Percentiles rank a stretch among this genome's conserved stretches.
These are phyloP conservation scores for Teratosphaeria viscida DNA, from an alignment of 2,329 filamentous ascomycete genomes.

Conservation along the genomic window DNA sequence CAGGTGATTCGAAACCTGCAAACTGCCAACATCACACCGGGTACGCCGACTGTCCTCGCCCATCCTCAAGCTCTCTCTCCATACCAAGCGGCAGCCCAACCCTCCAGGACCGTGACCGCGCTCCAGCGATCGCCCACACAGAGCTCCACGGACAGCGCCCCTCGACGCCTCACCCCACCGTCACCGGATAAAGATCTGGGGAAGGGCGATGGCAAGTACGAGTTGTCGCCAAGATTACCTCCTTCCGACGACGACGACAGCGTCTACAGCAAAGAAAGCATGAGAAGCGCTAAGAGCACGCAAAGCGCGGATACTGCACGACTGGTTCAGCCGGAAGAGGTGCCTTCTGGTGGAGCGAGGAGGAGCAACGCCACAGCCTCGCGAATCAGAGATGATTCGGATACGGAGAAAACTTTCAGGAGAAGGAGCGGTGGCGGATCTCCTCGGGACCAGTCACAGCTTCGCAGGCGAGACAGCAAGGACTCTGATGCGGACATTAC, in stretches of 20 bases:
- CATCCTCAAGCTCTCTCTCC: slow-evolving; percentile 18
- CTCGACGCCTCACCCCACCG: slow-evolving; percentile 45
- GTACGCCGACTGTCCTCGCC: slow-evolving; percentile 20
- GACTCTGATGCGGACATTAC: slow-evolving; percentile 5
- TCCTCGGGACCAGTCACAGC: neutral
- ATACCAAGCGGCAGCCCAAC: slow-evolving; percentile 22
- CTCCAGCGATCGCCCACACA: slow-evolving; percentile 28
- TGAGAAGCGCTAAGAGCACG: slow-evolving; percentile 9
- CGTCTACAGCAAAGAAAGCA: slow-evolving; percentile 12
- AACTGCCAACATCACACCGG: slow-evolving; percentile 11
- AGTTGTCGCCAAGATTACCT: slow-evolving; percentile 29
- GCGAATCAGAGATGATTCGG: neutral
- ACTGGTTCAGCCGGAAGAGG: slow-evolving; percentile 6
- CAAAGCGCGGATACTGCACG: slow-evolving; percentile 15
- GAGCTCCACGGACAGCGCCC: slow-evolving; percentile 35
- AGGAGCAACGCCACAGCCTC: slow-evolving; percentile 9
- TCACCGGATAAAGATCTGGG: slow-evolving; percentile 30
- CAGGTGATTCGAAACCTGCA: slow-evolving; percentile 36
- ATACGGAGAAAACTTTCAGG: neutral
- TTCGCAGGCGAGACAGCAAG: slow-evolving; percentile 9
- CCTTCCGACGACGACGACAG: slow-evolving; percentile 14
- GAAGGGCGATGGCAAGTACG: slow-evolving; percentile 11
- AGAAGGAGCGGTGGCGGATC: neutral
- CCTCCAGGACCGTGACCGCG: slow-evolving; percentile 6
- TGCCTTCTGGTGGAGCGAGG: slow-evolving; percentile 3